Percentiles rank a stretch among this genome's conserved stretches.
Evolutionary conservation across 2,329 filamentous ascomycete genomes (phyloP).

Genomic region (Beauveria brongniartii): DNA sequence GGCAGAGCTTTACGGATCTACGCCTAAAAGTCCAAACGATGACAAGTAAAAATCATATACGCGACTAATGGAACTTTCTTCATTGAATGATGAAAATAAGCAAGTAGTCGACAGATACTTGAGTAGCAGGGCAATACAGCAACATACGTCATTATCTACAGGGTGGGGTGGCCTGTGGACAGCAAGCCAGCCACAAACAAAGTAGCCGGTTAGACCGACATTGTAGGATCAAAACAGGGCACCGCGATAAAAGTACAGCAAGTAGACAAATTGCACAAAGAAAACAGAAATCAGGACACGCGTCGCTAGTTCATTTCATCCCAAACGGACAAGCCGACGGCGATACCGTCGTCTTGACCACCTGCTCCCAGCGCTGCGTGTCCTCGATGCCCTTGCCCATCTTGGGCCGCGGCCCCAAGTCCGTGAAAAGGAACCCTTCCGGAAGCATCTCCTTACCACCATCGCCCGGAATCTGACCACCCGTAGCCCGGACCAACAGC

Average conservation of each 20-base stretch:
- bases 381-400: conserved; percentile 38
- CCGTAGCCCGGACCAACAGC: conserved; percentile 35
- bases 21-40: too few relatives aligned
- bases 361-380: conserved; percentile 27
- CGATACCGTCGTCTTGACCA: conserved; percentile 26
- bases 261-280: too few relatives aligned
- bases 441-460: conserved; percentile 30
- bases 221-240: too few relatives aligned
- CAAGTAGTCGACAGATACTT: too few relatives aligned
- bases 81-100: too few relatives aligned
- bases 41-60: not conserved
- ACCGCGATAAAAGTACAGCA: too few relatives aligned
- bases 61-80: not conserved
- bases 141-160: too few relatives aligned
- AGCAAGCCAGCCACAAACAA: too few relatives aligned
- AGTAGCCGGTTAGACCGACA: too few relatives aligned
- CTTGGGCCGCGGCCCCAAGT: conserved; percentile 53
- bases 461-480: conserved; percentile 39
- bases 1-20: not conserved
- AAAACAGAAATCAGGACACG: too few relatives aligned
- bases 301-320: not conserved
- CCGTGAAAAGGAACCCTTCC: conserved; percentile 45
- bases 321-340: conserved; percentile 36
- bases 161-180: too few relatives aligned
- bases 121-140: not conserved